Percentiles rank a stretch among this genome's conserved stretches.
These are phyloP conservation scores for Botryosphaeria agaves DNA, from an alignment of 2,329 filamentous ascomycete species.

Conservation along the genomic window DNA sequence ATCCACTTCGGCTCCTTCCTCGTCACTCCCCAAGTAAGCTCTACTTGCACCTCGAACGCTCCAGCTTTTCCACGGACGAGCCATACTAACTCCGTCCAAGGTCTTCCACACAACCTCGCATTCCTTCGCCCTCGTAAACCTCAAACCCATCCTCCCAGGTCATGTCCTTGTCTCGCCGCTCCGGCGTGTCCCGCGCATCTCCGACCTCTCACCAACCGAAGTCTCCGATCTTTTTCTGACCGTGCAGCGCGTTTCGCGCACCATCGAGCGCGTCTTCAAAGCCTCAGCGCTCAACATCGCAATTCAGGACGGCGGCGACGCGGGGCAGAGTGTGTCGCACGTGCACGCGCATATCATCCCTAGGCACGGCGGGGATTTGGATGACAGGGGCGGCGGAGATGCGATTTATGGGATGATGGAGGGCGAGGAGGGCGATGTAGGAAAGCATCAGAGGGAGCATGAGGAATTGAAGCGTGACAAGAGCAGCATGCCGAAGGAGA, in stretches of 20 bases:
- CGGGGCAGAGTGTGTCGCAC: conserved; percentile 87
- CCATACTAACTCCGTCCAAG: conserved; percentile 24
- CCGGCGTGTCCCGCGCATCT: conserved; percentile 50
- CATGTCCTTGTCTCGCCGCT: conserved; percentile 82
- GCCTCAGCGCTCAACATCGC: conserved; percentile 79
- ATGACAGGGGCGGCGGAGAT: conserved; percentile 44
- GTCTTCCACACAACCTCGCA: conserved; percentile 71
- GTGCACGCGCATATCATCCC: conserved; percentile 89
- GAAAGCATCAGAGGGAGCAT: conserved; percentile 46
- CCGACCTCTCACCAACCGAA: conserved; percentile 55
- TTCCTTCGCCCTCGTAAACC: conserved; percentile 81
- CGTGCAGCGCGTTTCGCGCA: conserved; percentile 64
- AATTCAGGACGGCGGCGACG: conserved; percentile 79
- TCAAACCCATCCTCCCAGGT: conserved; percentile 84
- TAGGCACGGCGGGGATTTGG: conserved; percentile 40
- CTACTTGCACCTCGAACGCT: conserved; percentile 1
- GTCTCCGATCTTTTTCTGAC: conserved; percentile 75
- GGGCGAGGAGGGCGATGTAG: conserved; percentile 69
- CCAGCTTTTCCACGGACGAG: conserved; percentile 2
- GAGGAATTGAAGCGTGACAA: too few relatives aligned
- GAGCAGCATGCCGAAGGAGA: too few relatives aligned
- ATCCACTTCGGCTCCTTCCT: conserved; percentile 62
- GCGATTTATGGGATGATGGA: conserved; percentile 72
- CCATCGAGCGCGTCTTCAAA: conserved; percentile 45
- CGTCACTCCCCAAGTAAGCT: conserved; percentile 52